Evolutionary conservation across 305 asterid species (phyloP).

Genomic region (Fraxinus velutina): DNA sequence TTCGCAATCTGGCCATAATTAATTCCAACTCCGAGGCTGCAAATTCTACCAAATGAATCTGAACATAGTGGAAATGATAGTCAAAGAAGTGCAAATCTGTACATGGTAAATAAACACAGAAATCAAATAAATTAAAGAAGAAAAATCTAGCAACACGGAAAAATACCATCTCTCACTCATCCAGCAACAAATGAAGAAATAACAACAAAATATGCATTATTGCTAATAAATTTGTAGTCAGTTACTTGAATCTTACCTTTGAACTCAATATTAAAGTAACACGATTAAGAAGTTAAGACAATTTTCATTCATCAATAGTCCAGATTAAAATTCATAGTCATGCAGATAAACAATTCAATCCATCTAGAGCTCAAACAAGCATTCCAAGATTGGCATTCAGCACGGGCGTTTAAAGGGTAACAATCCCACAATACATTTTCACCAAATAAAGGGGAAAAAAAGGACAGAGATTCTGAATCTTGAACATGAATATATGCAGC

Average conservation of each 20-base stretch:
- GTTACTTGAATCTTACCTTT: not conserved
- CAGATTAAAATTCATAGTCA: not conserved
- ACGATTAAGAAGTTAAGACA: not conserved
- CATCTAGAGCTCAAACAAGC: not conserved
- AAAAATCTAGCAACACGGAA: too few relatives aligned
- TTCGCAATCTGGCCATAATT: constrained; percentile 20
- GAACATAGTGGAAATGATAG: constrained; percentile 5
- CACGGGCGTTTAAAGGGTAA: not conserved
- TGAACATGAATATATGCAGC: not conserved
- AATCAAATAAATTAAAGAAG: not conserved
- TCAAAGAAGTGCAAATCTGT: not conserved
- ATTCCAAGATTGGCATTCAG: not conserved
- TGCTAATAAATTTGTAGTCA: too few relatives aligned
- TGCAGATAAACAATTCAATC: not conserved
- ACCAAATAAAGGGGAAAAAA: not conserved
- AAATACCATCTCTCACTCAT: too few relatives aligned
- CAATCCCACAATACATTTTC: not conserved
- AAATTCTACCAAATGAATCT: constrained; percentile 40
- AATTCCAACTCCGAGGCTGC: constrained; percentile 37
- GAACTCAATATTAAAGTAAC: not conserved
- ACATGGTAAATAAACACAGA: not conserved
- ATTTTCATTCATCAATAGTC: not conserved
- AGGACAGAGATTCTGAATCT: too few relatives aligned
- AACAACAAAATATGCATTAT: too few relatives aligned
- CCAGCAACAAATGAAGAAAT: too few relatives aligned